Evolutionary conservation across 768 basidiomycete species (phyloP).

Genomic region (Tulasnella sp.): DNA sequence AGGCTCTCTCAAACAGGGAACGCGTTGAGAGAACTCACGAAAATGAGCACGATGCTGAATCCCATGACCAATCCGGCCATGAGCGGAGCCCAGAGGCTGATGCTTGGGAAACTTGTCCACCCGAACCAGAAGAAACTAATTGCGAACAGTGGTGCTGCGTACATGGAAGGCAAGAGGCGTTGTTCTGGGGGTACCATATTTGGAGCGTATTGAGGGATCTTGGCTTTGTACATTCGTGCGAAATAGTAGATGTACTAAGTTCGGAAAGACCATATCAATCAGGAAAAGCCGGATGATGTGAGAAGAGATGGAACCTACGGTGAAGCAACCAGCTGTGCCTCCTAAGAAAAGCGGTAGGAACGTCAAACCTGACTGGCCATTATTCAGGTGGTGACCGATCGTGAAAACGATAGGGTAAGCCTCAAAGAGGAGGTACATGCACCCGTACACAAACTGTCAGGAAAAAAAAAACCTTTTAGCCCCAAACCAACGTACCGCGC

Average conservation of each 20-base stretch:
- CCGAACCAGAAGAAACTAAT: slow-evolving; percentile 43
- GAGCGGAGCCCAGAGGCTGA: slow-evolving; percentile 30
- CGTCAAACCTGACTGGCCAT: slow-evolving; percentile 32
- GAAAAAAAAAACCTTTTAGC: neutral
- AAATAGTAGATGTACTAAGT: slow-evolving; percentile 36
- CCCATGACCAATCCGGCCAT: slow-evolving; percentile 28
- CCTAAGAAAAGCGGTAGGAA: slow-evolving; percentile 34
- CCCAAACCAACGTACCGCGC: neutral
- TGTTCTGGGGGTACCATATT: slow-evolving; percentile 35
- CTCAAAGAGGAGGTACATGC: slow-evolving; percentile 36
- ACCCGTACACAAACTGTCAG: slow-evolving; percentile 27
- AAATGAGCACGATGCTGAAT: slow-evolving; percentile 22
- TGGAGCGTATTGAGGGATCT: slow-evolving; percentile 33
- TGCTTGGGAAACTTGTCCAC: slow-evolving; percentile 39
- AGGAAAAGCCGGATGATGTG: too few relatives aligned
- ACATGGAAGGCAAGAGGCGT: slow-evolving; percentile 36
- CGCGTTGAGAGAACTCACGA: neutral
- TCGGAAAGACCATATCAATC: too few relatives aligned
- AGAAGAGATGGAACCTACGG: neutral
- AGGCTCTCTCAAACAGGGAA: too few relatives aligned
- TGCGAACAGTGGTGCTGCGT: slow-evolving; percentile 36
- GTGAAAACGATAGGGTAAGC: slow-evolving; percentile 36
- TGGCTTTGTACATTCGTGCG: slow-evolving; percentile 36
- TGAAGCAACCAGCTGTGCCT: neutral
- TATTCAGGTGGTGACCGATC: slow-evolving; percentile 33